Base-by-base conservation (phyloP, 306 rosid genomes). In the Lagenaria siceraria region DNA sequence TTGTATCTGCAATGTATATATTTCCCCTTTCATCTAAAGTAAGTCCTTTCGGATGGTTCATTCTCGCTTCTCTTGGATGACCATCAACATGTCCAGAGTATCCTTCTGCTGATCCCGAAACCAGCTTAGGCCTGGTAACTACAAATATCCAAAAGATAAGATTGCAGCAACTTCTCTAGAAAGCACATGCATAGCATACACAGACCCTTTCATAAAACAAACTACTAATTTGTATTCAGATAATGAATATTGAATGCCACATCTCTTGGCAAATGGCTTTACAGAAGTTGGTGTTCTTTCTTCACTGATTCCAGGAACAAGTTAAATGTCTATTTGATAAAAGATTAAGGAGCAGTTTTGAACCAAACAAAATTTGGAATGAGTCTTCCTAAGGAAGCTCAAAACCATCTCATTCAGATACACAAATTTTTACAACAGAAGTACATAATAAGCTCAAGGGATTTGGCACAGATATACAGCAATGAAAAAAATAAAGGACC, bases 101-200 rank as follows among this genome's bases (percentile, higher is more conserved):
- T 68, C 99, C 99, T 82, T 96, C 99, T 10, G 89, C 58, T 56
- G 99, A 96, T 78, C 99, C 99, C 42, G 98, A 90, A 71, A 96
- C 85, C 53, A 96, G 82, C 89, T 89, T 92, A 21, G 99, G 96
- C 76, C 93, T 86, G 85, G 97, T 89, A 87, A 88, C 99, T 96
- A 89, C 78, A 74, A 38, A 79, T 75, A 84, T 65, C 59, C 82
- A 77, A 79, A 24, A 65, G 19, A 64, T 52, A 78, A 77, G 13
- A 53, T 58, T 15, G 14, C 49, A 55, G 49, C 35, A 31, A 53
- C 43, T 31, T 74, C 53, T 21, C 38, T 38, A 76, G 40, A 76
- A 58, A 40, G 68, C 22, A 55, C 10, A 25, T 35, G 22, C 14
- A 70, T 2, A 1, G 55, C 21, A 69, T 12, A 43, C 21, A 22